Base-by-base conservation (phyloP, 1,284 basidiomycete genomes). In the Abortiporus biennis region DNA sequence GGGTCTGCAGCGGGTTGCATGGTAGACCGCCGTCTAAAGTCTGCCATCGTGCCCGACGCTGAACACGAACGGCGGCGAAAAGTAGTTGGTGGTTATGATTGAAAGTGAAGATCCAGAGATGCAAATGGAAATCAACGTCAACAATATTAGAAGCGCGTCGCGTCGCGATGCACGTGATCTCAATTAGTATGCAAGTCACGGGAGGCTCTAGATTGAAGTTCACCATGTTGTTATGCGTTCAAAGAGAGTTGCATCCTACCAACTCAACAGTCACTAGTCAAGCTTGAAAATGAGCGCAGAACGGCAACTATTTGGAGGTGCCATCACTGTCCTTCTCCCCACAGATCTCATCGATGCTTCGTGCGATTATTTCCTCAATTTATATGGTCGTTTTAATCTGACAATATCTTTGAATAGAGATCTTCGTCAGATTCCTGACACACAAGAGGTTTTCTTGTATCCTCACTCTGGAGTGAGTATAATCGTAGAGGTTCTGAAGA, bases 351-450 rank as follows among this genome's bases (percentile, higher is more conserved):
- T 90, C 43, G 94, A 99, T 65, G 92, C 85, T 40, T 91, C 91
- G 94, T 95, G 67, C 54, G 88, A 13, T 42, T 46, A 31, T 45
- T 46, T 43, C 36, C 20, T 48, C 30, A 36, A 35, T 42, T 38
- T 25, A 32, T 21, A 20, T 19, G 8, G 23, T 30, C 31, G 40
- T 22, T 17, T 35, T 36, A 35, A 41, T 36, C 16, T 24, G 23
- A 15, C 16, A 40, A 21, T 30, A 11, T 29, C 22, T 34, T 17
- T 32, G 29, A 41, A 17, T 61, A 97, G 94, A 47, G 76, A 85
- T 50, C 50, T 96, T 2, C 90, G 95, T 46, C 92, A 98, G 67
- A 75, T 99, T 9, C 95, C 96, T n/a, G 89, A 99, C 61, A 93
- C 80, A 11, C 95, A 99, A 64, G 96, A 99, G 61, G 94, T 98